Evolutionary conservation across 1,284 basidiomycete species (phyloP).

Genomic region (Porodaedalea pini): DNA sequence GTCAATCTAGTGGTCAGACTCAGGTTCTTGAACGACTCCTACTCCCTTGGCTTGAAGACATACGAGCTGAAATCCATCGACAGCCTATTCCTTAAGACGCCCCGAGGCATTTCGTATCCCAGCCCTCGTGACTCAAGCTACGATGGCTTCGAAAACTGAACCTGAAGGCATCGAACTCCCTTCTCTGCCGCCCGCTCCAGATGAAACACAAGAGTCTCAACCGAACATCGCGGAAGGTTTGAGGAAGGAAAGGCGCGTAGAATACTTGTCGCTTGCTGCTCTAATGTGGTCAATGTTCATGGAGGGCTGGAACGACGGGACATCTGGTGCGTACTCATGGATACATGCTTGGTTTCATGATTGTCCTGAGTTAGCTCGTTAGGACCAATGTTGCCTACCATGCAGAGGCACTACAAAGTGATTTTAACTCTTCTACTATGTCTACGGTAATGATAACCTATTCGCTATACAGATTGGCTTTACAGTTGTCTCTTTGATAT

Average conservation of each 20-base stretch:
- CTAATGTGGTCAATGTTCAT: conserved; percentile 30
- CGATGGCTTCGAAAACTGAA: background rate
- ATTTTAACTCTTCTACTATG: background rate
- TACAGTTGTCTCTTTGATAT: conserved; percentile 50
- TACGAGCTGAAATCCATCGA: no score
- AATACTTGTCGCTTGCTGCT: conserved; percentile 29
- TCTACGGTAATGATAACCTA: background rate
- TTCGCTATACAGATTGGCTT: conserved; percentile 35
- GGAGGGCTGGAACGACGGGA: conserved; percentile 18
- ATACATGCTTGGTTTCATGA: background rate
- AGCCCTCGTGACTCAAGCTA: no score
- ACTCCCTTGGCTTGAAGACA: no score
- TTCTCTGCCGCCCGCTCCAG: background rate
- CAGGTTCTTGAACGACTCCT: no score
- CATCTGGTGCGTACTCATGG: background rate
- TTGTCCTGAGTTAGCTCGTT: background rate
- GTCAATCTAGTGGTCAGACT: background rate
- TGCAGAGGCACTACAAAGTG: conserved; percentile 45
- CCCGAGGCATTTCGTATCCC: no score
- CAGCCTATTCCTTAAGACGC: no score
- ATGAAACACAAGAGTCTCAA: background rate
- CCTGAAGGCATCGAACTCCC: background rate
- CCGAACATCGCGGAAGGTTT: background rate
- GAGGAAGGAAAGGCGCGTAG: background rate
- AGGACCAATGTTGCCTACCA: conserved; percentile 14